phyloP scores from a whole-genome alignment of 2,329 filamentous ascomycete species.

The Elsinoe fawcettii region DNA sequence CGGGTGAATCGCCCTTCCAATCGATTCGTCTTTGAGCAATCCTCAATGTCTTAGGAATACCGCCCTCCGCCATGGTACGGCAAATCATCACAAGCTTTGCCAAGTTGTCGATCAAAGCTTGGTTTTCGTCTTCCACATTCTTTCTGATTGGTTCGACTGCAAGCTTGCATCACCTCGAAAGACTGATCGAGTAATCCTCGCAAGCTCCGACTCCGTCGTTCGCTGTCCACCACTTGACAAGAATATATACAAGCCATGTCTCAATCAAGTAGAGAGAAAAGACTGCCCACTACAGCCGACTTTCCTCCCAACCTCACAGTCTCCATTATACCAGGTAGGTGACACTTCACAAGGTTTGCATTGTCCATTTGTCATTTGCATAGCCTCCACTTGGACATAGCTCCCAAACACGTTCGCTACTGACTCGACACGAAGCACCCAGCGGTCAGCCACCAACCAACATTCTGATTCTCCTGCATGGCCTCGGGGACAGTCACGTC shows the following conservation, averaged over 20 bases:
- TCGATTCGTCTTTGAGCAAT: too few species aligned
- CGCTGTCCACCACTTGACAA: neutral
- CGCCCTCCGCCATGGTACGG: neutral
- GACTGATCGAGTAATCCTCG: neutral
- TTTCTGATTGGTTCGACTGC: neutral
- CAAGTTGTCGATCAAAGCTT: neutral
- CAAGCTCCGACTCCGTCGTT: neutral
- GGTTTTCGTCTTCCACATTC: neutral
- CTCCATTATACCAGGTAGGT: conserved; percentile 41
- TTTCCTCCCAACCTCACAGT: conserved; percentile 36
- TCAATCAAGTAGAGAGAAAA: conserved; percentile 17
- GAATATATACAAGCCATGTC: neutral
- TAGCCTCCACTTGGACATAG: conserved; percentile 15
- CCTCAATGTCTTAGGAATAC: neutral
- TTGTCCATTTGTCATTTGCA: conserved; percentile 7
- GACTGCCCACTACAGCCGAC: conserved; percentile 37
- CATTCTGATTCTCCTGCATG: conserved; percentile 74
- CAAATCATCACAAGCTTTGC: conserved; percentile 1
- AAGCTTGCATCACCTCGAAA: neutral
- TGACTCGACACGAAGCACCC: conserved; percentile 29
- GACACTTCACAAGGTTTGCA: neutral
- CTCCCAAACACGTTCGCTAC: conserved; percentile 15
- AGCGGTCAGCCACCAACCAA: conserved; percentile 56
- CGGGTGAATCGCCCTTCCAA: too few species aligned
- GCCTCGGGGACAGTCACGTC: conserved; percentile 66